phyloP scores from a whole-genome alignment of 2,329 filamentous ascomycete genomes.

The Fusarium redolens region DNA sequence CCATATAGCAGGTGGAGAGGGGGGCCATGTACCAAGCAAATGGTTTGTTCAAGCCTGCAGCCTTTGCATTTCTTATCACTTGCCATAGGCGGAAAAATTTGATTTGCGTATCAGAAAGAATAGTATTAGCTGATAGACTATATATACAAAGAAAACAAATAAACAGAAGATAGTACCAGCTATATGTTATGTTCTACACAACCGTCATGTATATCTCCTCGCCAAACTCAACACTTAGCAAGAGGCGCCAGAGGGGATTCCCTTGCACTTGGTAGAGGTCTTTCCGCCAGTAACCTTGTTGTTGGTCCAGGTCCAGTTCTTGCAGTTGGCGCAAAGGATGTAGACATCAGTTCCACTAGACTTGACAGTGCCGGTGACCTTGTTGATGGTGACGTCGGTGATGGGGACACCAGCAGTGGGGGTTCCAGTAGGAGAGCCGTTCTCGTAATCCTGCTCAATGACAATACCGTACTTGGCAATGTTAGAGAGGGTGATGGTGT shows the following conservation, averaged over 20 bases:
- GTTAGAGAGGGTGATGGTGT: slow-evolving; percentile 55
- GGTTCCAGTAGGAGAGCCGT: slow-evolving; percentile 58
- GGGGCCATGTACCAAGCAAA: not conserved
- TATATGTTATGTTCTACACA: not conserved
- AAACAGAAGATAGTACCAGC: not conserved
- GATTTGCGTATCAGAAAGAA: not conserved
- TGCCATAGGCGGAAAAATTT: rapidly evolving
- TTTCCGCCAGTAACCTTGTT: slow-evolving; percentile 64
- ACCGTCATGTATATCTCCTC: not conserved
- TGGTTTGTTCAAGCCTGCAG: not conserved
- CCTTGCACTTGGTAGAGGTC: slow-evolving; percentile 45
- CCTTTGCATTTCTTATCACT: not conserved
- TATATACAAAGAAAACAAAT: not conserved
- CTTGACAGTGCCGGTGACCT: slow-evolving; percentile 57
- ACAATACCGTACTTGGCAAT: slow-evolving; percentile 56
- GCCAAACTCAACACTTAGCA: slow-evolving; percentile 12
- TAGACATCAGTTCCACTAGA: slow-evolving; percentile 57
- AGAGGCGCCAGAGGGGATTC: slow-evolving; percentile 43
- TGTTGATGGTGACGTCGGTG: slow-evolving; percentile 58
- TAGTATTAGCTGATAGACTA: not conserved
- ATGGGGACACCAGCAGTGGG: slow-evolving; percentile 65
- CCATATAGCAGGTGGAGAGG: not conserved
- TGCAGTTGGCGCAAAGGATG: slow-evolving; percentile 64
- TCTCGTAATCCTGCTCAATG: slow-evolving; percentile 60
- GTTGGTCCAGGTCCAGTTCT: slow-evolving; percentile 64